phyloP scores from a whole-genome alignment of 1,284 basidiomycete species.

The Testicularia cyperi region DNA sequence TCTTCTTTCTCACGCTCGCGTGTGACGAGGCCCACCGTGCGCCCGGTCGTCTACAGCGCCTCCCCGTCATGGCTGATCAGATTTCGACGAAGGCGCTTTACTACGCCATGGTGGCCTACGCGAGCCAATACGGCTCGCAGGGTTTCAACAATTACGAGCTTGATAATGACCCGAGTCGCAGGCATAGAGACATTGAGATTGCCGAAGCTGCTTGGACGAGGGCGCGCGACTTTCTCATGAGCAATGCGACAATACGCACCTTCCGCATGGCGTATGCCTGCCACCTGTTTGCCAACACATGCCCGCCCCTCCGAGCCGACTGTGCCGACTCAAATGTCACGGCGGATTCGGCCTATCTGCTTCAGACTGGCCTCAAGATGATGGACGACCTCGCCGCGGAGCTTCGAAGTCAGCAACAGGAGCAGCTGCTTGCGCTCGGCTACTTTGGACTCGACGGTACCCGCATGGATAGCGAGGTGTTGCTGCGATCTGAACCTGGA shows the following conservation, averaged over 20 bases:
- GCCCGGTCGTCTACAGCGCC: conserved; percentile 15
- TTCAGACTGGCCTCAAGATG: conserved; percentile 31
- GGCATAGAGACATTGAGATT: conserved; percentile 26
- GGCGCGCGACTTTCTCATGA: conserved; percentile 28
- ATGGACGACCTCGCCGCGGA: conserved; percentile 35
- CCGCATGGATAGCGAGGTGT: conserved; percentile 7
- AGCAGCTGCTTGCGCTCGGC: conserved; percentile 22
- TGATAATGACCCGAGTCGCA: conserved; percentile 6
- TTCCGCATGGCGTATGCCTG: conserved; percentile 35
- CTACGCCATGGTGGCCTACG: conserved; percentile 33
- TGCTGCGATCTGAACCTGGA: conserved; percentile 11
- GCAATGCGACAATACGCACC: conserved; percentile 22
- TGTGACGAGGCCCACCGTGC: conserved; percentile 28
- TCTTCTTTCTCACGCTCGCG: conserved; percentile 30
- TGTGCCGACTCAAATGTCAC: conserved; percentile 10
- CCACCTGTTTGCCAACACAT: conserved; percentile 32
- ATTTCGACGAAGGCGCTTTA: conserved; percentile 28
- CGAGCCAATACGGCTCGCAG: conserved; percentile 34
- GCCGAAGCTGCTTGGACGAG: conserved; percentile 31
- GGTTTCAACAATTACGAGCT: conserved; percentile 14
- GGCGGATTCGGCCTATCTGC: conserved; percentile 10
- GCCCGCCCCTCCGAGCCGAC: conserved; percentile 19
- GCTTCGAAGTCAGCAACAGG: conserved; percentile 25
- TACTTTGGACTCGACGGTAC: conserved; percentile 22
- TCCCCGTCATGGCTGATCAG: conserved; percentile 22